Evolutionary conservation across 2,329 filamentous ascomycete genomes (phyloP).

Genomic region (Botrytis porri): DNA sequence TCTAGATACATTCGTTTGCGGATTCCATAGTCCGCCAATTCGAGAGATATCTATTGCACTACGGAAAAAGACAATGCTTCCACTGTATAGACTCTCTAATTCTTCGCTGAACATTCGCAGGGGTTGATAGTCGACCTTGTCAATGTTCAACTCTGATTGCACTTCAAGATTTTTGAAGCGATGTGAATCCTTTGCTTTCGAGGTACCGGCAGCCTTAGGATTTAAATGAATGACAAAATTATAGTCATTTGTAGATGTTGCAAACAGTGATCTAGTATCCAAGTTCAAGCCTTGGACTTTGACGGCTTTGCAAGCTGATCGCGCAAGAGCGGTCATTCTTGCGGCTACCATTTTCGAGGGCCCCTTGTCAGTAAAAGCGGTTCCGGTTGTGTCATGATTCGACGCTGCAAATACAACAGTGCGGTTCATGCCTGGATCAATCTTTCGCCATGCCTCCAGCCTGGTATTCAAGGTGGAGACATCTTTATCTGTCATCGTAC

Average conservation of each 20-base stretch:
- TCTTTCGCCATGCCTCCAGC: slow-evolving; percentile 79
- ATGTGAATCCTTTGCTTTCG: slow-evolving; percentile 40
- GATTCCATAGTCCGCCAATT: slow-evolving; percentile 66
- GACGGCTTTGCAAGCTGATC: slow-evolving; percentile 66
- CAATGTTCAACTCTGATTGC: slow-evolving; percentile 44
- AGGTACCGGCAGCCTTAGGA: slow-evolving; percentile 36
- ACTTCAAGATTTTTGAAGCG: slow-evolving; percentile 80
- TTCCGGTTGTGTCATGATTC: slow-evolving; percentile 72
- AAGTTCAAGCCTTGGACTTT: slow-evolving; percentile 52
- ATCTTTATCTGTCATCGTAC: slow-evolving; percentile 59
- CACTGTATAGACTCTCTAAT: slow-evolving; percentile 63
- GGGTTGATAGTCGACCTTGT: slow-evolving; percentile 56
- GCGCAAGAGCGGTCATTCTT: slow-evolving; percentile 77
- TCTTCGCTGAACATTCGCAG: slow-evolving; percentile 63
- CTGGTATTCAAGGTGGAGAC: slow-evolving; percentile 63
- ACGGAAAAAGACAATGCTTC: slow-evolving; percentile 76
- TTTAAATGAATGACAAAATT: slow-evolving; percentile 76
- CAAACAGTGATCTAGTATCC: slow-evolving; percentile 63
- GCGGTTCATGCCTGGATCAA: slow-evolving; percentile 85
- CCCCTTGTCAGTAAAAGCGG: slow-evolving; percentile 71
- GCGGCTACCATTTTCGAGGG: slow-evolving; percentile 81
- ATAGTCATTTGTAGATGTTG: slow-evolving; percentile 71
- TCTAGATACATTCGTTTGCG: slow-evolving; percentile 44
- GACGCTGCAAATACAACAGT: slow-evolving; percentile 79
- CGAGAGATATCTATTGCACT: slow-evolving; percentile 56